phyloP scores from a whole-genome alignment of 306 rosid genomes.

The Mucuna pruriens region DNA sequence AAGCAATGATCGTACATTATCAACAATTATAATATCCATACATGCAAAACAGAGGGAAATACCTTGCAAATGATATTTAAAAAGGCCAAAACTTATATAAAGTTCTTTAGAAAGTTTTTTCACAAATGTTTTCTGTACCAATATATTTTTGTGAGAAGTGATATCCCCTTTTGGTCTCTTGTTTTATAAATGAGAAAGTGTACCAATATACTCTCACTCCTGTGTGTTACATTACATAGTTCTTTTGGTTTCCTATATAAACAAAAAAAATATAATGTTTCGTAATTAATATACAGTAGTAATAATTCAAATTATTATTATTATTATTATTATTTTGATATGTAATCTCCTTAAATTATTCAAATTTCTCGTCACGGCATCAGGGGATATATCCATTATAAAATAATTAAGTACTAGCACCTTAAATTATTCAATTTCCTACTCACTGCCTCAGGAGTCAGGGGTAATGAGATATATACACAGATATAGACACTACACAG shows the following conservation, averaged over 20 bases:
- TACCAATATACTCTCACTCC: not conserved
- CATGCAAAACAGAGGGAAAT: not conserved
- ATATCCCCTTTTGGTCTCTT: not conserved
- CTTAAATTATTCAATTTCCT: not conserved
- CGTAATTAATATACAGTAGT: not conserved
- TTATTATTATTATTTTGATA: not conserved
- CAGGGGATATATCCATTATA: not conserved
- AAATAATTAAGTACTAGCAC: not conserved
- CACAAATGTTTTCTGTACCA: not conserved
- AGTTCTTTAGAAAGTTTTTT: not conserved
- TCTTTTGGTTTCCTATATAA: not conserved
- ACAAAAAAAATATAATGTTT: too few relatives aligned
- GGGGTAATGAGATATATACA: too few relatives aligned
- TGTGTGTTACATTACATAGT: too few relatives aligned
- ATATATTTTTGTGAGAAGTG: not conserved
- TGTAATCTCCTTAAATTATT: not conserved
- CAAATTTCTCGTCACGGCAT: not conserved
- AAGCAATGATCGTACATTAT: not conserved
- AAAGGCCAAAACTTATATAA: not conserved
- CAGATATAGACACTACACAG: not conserved
- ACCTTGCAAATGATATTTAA: slow-evolving; percentile 16
- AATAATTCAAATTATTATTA: too few relatives aligned
- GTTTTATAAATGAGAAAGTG: not conserved
- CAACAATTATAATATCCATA: not conserved
- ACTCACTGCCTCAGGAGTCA: not conserved